Conservation (phyloP, 768 basidiomycete species). For the Lactarius trivialis region DNA sequence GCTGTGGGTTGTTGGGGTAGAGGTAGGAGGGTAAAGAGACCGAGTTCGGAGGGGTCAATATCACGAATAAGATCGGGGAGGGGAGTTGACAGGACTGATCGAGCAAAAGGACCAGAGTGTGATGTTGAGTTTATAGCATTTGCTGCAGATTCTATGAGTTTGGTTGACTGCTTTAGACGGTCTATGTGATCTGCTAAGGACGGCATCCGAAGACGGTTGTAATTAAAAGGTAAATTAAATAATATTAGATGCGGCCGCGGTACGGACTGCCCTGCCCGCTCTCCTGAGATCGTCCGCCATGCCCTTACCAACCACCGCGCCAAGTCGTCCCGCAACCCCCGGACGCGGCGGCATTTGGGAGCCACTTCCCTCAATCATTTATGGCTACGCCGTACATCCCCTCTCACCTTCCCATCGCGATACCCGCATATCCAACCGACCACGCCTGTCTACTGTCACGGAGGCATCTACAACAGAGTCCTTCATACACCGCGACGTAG, state of each 20-base stretch:
- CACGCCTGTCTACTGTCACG: slow-evolving; percentile 55
- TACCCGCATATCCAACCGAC: slow-evolving; percentile 54
- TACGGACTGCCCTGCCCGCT: not conserved
- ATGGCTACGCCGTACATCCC: slow-evolving; percentile 87
- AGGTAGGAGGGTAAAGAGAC: slow-evolving; percentile 59
- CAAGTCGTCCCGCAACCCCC: slow-evolving; percentile 20
- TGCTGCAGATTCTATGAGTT: slow-evolving; percentile 45
- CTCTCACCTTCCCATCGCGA: slow-evolving; percentile 70
- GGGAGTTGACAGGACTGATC: slow-evolving; percentile 53
- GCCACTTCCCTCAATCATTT: slow-evolving; percentile 68
- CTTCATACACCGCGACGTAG: slow-evolving; percentile 63
- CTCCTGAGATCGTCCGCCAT: not conserved
- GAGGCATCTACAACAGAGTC: slow-evolving; percentile 56
- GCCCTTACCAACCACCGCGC: slow-evolving; percentile 7
- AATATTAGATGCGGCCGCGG: not conserved
- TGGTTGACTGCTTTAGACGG: slow-evolving; percentile 48
- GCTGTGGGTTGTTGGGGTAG: slow-evolving; percentile 26
- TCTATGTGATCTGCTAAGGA: slow-evolving; percentile 64
- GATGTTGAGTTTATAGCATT: slow-evolving; percentile 26
- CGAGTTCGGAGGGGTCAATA: slow-evolving; percentile 69
- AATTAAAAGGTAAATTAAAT: not conserved
- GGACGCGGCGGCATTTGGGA: slow-evolving; percentile 49
- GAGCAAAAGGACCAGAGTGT: slow-evolving; percentile 45
- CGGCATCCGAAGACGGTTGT: slow-evolving; percentile 36
- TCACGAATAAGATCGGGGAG: slow-evolving; percentile 78